phyloP scores from a whole-genome alignment of 306 rosid genomes.

The Ammopiptanthus mongolicus region DNA sequence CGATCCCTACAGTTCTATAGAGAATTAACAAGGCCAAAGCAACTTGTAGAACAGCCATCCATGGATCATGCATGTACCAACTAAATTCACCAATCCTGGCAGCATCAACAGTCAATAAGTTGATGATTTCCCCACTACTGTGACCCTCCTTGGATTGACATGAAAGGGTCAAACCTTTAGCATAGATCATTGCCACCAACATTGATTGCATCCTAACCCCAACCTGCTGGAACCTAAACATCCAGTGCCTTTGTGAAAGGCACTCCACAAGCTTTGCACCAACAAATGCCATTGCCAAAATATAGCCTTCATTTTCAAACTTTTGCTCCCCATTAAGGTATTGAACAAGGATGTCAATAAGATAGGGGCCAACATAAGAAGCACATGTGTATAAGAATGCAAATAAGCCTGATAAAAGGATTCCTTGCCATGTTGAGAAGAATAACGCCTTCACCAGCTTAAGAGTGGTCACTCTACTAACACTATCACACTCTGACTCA shows the following conservation, averaged over 20 bases:
- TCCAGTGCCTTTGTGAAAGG: slow-evolving; percentile 55
- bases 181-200: slow-evolving; percentile 55
- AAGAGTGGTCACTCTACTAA: slow-evolving; percentile 41
- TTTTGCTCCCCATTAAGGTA: slow-evolving; percentile 54
- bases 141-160: slow-evolving; percentile 49
- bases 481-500: slow-evolving; percentile 39
- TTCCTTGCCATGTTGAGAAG: slow-evolving; percentile 52
- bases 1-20: slow-evolving; percentile 70
- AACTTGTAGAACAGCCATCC: slow-evolving; percentile 65
- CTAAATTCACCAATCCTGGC: slow-evolving; percentile 58
- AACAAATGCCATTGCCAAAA: slow-evolving; percentile 51
- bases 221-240: slow-evolving; percentile 51
- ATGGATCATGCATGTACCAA: slow-evolving; percentile 69
- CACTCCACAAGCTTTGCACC: slow-evolving; percentile 70
- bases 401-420: slow-evolving; percentile 40
- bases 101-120: slow-evolving; percentile 86
- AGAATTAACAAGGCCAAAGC: slow-evolving; percentile 59
- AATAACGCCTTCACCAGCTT: slow-evolving; percentile 47
- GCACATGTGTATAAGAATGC: slow-evolving; percentile 40
- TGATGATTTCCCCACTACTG: slow-evolving; percentile 71
- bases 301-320: slow-evolving; percentile 51
- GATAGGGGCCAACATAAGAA: slow-evolving; percentile 79
- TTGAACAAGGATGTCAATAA: slow-evolving; percentile 66
- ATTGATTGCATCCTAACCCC: slow-evolving; percentile 58
- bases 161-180: slow-evolving; percentile 65